Evolutionary conservation across 495 filamentous ascomycete species (phyloP).

Genomic region (Cercophora sp.): DNA sequence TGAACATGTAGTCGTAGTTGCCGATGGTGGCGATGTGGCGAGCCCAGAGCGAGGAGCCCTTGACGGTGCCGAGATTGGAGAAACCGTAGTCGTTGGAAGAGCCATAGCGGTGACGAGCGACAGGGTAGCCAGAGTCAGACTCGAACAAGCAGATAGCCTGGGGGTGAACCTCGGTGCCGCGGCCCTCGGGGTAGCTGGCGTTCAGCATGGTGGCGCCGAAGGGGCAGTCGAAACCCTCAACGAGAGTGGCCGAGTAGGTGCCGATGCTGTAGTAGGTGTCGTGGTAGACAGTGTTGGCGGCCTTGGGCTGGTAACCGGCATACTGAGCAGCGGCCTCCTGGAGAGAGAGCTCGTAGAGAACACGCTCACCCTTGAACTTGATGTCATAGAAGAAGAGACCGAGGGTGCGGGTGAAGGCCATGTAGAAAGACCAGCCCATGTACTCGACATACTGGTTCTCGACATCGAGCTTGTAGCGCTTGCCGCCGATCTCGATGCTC

Average conservation of each 20-base stretch:
- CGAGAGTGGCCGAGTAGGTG: slow-evolving; percentile 37
- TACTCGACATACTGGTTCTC: slow-evolving; percentile 50
- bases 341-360: slow-evolving; percentile 53
- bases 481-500: slow-evolving; percentile 34
- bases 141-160: slow-evolving; percentile 53
- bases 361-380: slow-evolving; percentile 50
- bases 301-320: slow-evolving; percentile 47
- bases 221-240: slow-evolving; percentile 54
- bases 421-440: slow-evolving; percentile 55
- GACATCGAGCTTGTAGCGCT: slow-evolving; percentile 42
- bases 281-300: slow-evolving; percentile 40
- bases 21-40: slow-evolving; percentile 48
- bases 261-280: slow-evolving; percentile 48
- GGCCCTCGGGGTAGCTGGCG: slow-evolving; percentile 29
- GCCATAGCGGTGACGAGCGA: slow-evolving; percentile 42
- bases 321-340: slow-evolving; percentile 55
- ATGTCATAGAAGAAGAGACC: slow-evolving; percentile 50
- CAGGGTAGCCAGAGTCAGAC: slow-evolving; percentile 42
- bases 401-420: slow-evolving; percentile 40
- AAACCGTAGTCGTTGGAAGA: slow-evolving; percentile 34
- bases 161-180: slow-evolving; percentile 31
- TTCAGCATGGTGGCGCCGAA: slow-evolving; percentile 47
- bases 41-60: slow-evolving; percentile 42
- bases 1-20: slow-evolving; percentile 50
- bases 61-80: slow-evolving; percentile 35